These are phyloP conservation scores for Mortierella sp. DNA, from an alignment of 371 early-diverging fungal species.

Conservation along the genomic window DNA sequence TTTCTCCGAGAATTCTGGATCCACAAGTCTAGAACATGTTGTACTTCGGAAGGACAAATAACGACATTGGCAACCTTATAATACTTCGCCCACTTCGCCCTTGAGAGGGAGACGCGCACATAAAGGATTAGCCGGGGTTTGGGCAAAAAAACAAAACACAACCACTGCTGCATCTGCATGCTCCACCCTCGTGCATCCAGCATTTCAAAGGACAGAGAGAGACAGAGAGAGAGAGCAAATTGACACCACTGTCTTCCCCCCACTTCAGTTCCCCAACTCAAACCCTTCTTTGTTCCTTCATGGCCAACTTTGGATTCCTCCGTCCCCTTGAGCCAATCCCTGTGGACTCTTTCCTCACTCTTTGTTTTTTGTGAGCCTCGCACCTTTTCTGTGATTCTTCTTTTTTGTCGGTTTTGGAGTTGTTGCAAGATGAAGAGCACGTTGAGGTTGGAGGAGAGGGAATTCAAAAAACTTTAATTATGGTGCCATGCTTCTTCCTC, in stretches of 20 bases:
- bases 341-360: neutral
- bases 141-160: neutral
- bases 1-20: neutral
- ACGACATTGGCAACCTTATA: neutral
- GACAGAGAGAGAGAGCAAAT: neutral
- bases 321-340: constrained; percentile 2
- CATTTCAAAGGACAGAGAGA: neutral
- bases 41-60: neutral
- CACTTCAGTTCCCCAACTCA: neutral
- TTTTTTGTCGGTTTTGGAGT: neutral
- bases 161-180: neutral
- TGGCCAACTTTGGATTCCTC: neutral
- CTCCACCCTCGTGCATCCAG: neutral
- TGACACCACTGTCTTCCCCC: neutral
- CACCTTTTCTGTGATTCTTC: neutral
- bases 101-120: too few species aligned
- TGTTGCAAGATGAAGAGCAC: neutral
- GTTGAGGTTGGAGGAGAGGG: neutral
- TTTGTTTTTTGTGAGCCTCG: neutral
- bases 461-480: neutral
- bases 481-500: neutral
- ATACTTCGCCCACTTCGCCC: neutral
- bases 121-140: neutral
- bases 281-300: neutral
- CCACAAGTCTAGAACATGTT: neutral